These are phyloP conservation scores for Catharanthus roseus DNA, from an alignment of 257 asterid species.

Conservation along the genomic window DNA sequence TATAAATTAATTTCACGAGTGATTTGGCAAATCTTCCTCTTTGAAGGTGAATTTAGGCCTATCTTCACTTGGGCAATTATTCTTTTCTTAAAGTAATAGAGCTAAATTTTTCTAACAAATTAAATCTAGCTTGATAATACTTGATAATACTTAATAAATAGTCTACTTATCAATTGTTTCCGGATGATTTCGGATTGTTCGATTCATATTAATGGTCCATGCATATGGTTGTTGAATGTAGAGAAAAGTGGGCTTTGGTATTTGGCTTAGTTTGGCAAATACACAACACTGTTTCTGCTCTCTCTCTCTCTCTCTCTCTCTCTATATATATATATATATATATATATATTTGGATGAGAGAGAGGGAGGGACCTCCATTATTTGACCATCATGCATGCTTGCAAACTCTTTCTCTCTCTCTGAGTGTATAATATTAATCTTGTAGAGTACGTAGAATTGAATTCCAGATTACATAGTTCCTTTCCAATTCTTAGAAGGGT, in stretches of 20 bases:
- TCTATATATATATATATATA: background rate
- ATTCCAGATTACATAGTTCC: constrained; percentile 18
- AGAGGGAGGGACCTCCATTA: constrained; percentile 14
- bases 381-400: constrained; percentile 20
- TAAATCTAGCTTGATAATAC: no score
- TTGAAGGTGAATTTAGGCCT: no score
- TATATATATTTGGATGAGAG: background rate
- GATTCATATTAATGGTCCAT: background rate
- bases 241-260: background rate
- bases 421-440: no score
- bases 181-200: no score
- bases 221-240: background rate
- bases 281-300: constrained; percentile 15
- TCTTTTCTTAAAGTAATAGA: no score
- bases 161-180: no score
- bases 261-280: constrained; percentile 15
- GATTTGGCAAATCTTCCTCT: no score
- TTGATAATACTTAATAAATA: no score
- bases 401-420: constrained; percentile 16
- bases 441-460: background rate
- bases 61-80: no score
- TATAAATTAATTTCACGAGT: no score
- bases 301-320: background rate
- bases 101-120: no score
- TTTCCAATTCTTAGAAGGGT: no score